Evolutionary conservation across 768 basidiomycete species (phyloP), one percentile per base, ranked within the genome.

Genomic region (Macrolepiota fuliginosa): DNA sequence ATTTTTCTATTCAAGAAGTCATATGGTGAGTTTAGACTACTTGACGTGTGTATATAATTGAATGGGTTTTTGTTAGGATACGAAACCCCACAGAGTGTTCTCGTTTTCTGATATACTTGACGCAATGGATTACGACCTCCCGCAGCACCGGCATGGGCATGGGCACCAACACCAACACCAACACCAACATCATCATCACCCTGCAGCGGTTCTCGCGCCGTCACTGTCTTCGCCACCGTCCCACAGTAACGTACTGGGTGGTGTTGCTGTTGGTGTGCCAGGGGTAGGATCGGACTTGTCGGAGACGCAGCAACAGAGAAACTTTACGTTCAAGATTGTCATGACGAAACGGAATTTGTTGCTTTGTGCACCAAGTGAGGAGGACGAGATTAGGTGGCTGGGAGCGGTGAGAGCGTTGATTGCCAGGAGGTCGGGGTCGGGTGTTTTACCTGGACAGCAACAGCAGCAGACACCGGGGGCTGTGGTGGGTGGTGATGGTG

Each of bases 371-470:
- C 96, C 97, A 15, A 89, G 84, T 61, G 97, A 99, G 73, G 97
- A 98, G 68, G 96, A 98, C 67, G 97, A 98, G 76, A 96, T 98
- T 73, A 92, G 91, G 73, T 99, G 97, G 97, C 79, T 99, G 51
- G 94, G 95, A 54, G 94, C 96, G 10, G 86, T 98, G 40, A 88
- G 94, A 54, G 94, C 94, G 63, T 81, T 99, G 70, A 90, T 98
- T 64, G 90, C 90, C 19, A 80, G 92, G 57, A 79, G 92, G 65
- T 79, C 79, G 7, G 85, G 79, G 10, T 74, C 78, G 9, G 81
- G 81, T 2, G 76, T 74, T 25, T 77, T 83, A 0, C 81, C 83
- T 63, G 84, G 83, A 29, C 65, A 54, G 66, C 69, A 55, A 61
- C 35, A 32, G 13, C 40, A 61, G 52, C 47, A 37, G 15, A 49